A percentile compares a stretch with the other conserved stretches of the same genome.
Conservation (phyloP, 257 asterid species). For the Solanum clarkiae region DNA sequence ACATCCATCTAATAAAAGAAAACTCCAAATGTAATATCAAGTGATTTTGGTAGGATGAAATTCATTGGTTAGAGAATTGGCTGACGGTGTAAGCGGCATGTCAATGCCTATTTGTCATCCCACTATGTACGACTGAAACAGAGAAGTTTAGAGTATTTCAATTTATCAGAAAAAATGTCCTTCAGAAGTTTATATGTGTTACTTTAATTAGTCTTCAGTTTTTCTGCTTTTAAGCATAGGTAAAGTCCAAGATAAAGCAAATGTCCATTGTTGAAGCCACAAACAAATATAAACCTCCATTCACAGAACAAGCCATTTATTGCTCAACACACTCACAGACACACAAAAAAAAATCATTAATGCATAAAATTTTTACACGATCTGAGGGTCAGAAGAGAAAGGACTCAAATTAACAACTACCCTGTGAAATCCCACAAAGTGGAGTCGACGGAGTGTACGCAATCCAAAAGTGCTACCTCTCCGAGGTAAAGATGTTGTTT, state of each 20-base stretch:
- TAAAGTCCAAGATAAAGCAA: not conserved
- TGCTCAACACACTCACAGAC: not conserved
- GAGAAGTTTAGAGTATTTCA: not conserved
- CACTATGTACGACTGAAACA: not conserved
- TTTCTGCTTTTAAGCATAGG: not conserved
- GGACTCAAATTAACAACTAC: not conserved
- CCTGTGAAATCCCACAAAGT: no score
- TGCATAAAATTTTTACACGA: not conserved
- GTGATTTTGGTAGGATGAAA: not conserved
- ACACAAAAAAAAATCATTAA: not conserved
- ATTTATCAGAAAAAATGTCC: not conserved
- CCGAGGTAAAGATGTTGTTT: no score
- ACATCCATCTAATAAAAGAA: not conserved
- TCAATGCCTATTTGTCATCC: not conserved
- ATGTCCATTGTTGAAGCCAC: not conserved
- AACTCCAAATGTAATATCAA: not conserved
- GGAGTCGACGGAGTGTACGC: no score
- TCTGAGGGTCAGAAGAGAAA: not conserved
- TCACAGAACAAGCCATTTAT: not conserved
- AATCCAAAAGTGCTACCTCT: no score
- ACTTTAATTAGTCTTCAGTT: not conserved
- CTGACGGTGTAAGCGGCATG: not conserved
- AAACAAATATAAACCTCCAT: not conserved
- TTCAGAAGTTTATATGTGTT: not conserved
- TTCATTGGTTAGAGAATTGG: not conserved